phyloP scores from a whole-genome alignment of 2,329 filamentous ascomycete species.

The Fusarium sp. region DNA sequence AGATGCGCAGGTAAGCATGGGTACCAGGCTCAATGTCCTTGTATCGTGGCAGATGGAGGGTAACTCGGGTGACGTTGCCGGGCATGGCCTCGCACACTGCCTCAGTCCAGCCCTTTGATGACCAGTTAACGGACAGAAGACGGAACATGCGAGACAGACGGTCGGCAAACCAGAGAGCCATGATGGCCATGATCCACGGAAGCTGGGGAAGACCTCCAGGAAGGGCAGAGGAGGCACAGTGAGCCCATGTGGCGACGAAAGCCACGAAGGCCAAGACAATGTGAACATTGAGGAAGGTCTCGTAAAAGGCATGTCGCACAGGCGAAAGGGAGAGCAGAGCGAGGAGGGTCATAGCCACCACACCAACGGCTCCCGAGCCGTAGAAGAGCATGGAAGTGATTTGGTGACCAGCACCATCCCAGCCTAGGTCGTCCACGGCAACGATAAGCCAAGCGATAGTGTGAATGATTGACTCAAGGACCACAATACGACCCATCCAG shows the following conservation, averaged over 20 bases:
- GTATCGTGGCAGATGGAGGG: slow-evolving; percentile 75
- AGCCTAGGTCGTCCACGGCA: slow-evolving; percentile 73
- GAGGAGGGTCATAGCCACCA: slow-evolving; percentile 72
- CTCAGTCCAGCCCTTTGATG: slow-evolving; percentile 68
- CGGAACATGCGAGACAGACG: slow-evolving; percentile 72
- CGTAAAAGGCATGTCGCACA: slow-evolving; percentile 93
- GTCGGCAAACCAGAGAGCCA: slow-evolving; percentile 83
- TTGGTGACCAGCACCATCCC: slow-evolving; percentile 66
- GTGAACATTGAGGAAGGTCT: slow-evolving; percentile 92
- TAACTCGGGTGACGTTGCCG: slow-evolving; percentile 77
- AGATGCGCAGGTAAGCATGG: slow-evolving; percentile 80
- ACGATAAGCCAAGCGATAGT: slow-evolving; percentile 80
- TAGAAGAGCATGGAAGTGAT: slow-evolving; percentile 73
- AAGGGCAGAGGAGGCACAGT: slow-evolving; percentile 76
- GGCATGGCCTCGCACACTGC: slow-evolving; percentile 76
- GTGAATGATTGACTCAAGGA: slow-evolving; percentile 76
- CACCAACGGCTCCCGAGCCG: slow-evolving; percentile 71
- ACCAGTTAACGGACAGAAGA: slow-evolving; percentile 75
- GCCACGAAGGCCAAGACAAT: slow-evolving; percentile 77
- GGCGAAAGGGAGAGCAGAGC: slow-evolving; percentile 79
- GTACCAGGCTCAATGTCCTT: slow-evolving; percentile 76
- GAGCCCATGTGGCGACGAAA: slow-evolving; percentile 81
- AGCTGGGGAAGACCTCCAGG: slow-evolving; percentile 76
- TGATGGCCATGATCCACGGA: slow-evolving; percentile 78
- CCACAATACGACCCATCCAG: slow-evolving; percentile 82